Base-by-base conservation (phyloP, 192 early-diverging fungal genomes). In the Rhizoclosmatium sp. region DNA sequence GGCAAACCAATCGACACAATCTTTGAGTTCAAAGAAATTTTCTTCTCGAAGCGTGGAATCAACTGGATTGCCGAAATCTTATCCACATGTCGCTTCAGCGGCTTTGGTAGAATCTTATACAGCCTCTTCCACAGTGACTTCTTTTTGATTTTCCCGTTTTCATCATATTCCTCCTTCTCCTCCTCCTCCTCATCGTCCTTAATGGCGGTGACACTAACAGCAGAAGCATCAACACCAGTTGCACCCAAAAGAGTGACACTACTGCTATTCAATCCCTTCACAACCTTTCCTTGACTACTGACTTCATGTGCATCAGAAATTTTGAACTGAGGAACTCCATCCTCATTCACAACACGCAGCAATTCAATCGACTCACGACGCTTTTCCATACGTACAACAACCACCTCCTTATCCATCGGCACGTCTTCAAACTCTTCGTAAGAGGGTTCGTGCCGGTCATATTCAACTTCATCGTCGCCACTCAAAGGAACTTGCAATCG, bases 1-100 rank as follows among this genome's bases (percentile, higher is more conserved):
- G 94, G 94, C 2, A 95, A 83, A 47, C 86, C 85, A 68, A 90
- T 87, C 41, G 86, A 78, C 2, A 92, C 88, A 42, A 86, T 80
- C 0, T 82, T 76, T 2, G 85, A 84, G 31, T 85, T 70, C 7
- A 83, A 49, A 10, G 83, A 79, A 71, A 89, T 85, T 62, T 85
- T 76, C 21, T 83, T 80, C 46, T 86, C 74, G 48, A 89, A 76
- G 9, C 75, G 61, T 1, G 90, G 89, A 3, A 89, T 77, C 23
- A 88, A 3, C 21, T 81, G 59, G 5, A 78, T 41, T 23, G 31
- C n/a, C 2, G 44, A 10, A 65, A 56, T n/a, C 66, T 46, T 45
- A 12, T 76, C 66, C 59, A 72, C 41, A 16, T 16, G 3, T 5
- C 49, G 39, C 71, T 54, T 61, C 23, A 74, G 16, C 1, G 5